Conservation (phyloP, 805 yeast species). For the Pichia exigua region DNA sequence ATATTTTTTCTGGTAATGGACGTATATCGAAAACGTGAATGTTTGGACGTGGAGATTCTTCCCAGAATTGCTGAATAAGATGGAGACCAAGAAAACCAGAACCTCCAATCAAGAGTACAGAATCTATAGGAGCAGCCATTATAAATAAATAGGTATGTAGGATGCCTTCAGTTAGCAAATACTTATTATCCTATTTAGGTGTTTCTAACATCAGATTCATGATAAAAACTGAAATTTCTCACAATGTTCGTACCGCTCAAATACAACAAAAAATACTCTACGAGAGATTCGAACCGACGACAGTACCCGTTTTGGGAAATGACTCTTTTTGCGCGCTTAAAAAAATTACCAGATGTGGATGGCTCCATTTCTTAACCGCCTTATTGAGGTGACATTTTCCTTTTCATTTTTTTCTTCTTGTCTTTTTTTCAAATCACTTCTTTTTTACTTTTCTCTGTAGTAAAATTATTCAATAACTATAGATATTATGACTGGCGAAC, state of each 20-base stretch:
- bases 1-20: slow-evolving; percentile 66
- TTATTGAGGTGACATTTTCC: not conserved
- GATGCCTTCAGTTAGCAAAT: not conserved
- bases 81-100: slow-evolving; percentile 93
- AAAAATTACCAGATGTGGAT: not conserved
- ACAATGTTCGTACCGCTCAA: not conserved
- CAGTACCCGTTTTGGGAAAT: not conserved
- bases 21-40: slow-evolving; percentile 89
- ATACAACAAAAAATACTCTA: not conserved
- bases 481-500: slow-evolving; percentile 32
- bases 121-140: slow-evolving; percentile 27
- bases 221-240: not conserved
- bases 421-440: not conserved
- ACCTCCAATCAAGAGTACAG: slow-evolving; percentile 89
- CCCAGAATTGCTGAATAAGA: slow-evolving; percentile 75
- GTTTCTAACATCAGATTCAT: not conserved
- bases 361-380: not conserved
- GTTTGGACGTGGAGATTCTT: slow-evolving; percentile 53
- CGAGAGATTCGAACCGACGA: not conserved
- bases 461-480: too few species aligned
- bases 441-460: not conserved
- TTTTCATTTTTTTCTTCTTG: not conserved
- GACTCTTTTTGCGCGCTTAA: not conserved
- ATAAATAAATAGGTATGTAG: not conserved
- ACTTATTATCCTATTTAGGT: not conserved